Conservation (phyloP, 2,329 filamentous ascomycete species). For the Diaporthe citrichinensis region DNA sequence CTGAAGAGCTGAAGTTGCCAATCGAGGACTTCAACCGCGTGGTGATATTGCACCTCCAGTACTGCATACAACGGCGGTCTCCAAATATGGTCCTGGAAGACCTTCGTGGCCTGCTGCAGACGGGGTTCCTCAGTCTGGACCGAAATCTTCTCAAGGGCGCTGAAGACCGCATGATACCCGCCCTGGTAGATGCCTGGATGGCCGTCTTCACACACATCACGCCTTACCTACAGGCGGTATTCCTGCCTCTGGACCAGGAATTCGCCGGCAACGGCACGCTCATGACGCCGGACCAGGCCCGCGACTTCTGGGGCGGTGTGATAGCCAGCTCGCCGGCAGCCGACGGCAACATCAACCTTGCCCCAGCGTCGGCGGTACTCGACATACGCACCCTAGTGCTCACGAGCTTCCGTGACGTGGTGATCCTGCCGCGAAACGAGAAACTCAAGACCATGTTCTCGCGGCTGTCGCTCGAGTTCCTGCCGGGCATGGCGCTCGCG, state of each 20-base stretch:
- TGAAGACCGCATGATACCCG: conserved; percentile 90
- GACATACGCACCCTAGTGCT: conserved; percentile 93
- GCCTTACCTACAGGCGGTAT: conserved; percentile 95
- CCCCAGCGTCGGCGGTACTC: conserved; percentile 69
- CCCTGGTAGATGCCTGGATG: conserved; percentile 94
- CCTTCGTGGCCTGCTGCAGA: conserved; percentile 79
- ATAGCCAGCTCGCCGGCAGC: conserved; percentile 53
- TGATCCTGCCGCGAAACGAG: conserved; percentile 92
- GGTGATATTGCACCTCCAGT: conserved; percentile 83
- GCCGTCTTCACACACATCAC: conserved; percentile 91
- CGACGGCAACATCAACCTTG: conserved; percentile 57
- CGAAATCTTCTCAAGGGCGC: conserved; percentile 83
- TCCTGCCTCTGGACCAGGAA: conserved; percentile 92
- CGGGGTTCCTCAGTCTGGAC: conserved; percentile 89
- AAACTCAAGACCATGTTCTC: conserved; percentile 91
- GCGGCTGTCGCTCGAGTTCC: conserved; percentile 85
- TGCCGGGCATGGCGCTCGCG: conserved; percentile 67
- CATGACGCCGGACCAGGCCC: conserved; percentile 82
- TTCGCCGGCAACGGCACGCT: conserved; percentile 88
- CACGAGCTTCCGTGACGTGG: conserved; percentile 87
- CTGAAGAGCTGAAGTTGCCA: conserved; percentile 83
- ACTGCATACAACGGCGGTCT: conserved; percentile 80
- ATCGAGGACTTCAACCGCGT: conserved; percentile 88
- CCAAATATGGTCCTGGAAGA: conserved; percentile 83
- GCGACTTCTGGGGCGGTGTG: conserved; percentile 90